Base-by-base conservation (phyloP, 371 early-diverging fungal genomes). In the Fennellomyces sp. region DNA sequence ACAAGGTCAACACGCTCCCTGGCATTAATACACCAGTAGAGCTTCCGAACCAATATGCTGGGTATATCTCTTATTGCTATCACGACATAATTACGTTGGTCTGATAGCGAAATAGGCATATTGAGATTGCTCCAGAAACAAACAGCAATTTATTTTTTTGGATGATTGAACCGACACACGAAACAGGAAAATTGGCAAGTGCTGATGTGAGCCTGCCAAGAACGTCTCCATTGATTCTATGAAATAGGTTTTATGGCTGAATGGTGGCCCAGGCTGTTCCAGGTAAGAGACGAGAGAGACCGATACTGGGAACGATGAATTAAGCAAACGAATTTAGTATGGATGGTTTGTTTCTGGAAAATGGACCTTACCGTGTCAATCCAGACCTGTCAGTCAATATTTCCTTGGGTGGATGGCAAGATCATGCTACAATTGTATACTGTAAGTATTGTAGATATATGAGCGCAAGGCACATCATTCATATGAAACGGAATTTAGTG, bases 261-360 rank as follows among this genome's bases (percentile, higher is more conserved):
- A 94, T 69, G 94, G 94, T 55, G 93, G 94, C 57, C 75, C 73
- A 15, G 76, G 73, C 6, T 75, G 76, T 55, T 75, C 81, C 51
- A 74, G 73, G 73, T 72, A 66, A 23, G 29, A 25, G 13, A 49
- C 13, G 21, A 52, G 27, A 47, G 41, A 68, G 63, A 13, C n/a
- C n/a, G n/a, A n/a, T n/a, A n/a, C n/a, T 45, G 21, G 21, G 5
- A 23, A 21, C 10, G 8, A 45, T 45, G 25, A 45, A 29, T 10
- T 11, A 52, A n/a, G 29, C 10, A 41, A 17, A 5, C 41, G 3
- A 5, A n/a, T 4, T 13, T 54, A 92, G 93, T 64, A 88, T 92
- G 82, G 94, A 93, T 71, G 95, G 95, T 27, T 66, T 92, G 61
- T 89, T 94, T 69, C 72, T 95, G 41, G 95, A 94, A 65, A 87